phyloP scores from a whole-genome alignment of 2,329 filamentous ascomycete genomes.

The Sclerotinia subarctica region DNA sequence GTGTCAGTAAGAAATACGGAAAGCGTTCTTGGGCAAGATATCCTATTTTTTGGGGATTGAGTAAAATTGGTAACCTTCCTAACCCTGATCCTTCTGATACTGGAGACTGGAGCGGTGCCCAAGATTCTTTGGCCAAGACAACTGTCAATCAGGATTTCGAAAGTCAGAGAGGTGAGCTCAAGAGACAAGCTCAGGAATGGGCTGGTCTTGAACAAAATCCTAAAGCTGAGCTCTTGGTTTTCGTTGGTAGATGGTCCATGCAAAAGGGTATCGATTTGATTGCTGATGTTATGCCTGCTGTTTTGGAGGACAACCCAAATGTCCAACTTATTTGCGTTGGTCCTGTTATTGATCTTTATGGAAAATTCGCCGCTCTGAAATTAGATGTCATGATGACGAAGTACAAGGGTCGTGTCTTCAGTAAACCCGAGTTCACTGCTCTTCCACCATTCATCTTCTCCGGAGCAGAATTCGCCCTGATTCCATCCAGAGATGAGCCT shows the following conservation, averaged over 20 bases:
- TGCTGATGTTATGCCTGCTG: conserved; percentile 62
- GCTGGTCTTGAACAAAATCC: conserved; percentile 60
- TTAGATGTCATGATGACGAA: conserved; percentile 59
- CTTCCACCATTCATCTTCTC: conserved; percentile 66
- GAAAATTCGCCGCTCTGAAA: conserved; percentile 65
- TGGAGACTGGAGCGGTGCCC: conserved; percentile 54
- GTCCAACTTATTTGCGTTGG: conserved; percentile 62
- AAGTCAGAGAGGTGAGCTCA: conserved; percentile 49
- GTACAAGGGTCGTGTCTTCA: conserved; percentile 63
- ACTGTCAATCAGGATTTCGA: conserved; percentile 57
- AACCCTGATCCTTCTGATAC: conserved; percentile 62
- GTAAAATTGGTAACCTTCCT: conserved; percentile 66
- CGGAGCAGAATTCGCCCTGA: conserved; percentile 65
- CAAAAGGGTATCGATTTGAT: conserved; percentile 68
- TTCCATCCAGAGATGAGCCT: conserved; percentile 66
- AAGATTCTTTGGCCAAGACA: conserved; percentile 44
- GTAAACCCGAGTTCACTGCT: conserved; percentile 65
- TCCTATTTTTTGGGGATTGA: conserved; percentile 65
- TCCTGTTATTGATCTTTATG: conserved; percentile 65
- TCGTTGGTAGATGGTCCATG: conserved; percentile 66
- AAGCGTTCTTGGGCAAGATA: conserved; percentile 64
- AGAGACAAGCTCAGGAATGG: conserved; percentile 64
- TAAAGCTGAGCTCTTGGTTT: conserved; percentile 63
- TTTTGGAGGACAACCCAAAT: conserved; percentile 58
- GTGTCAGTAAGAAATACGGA: conserved; percentile 66